Evolutionary conservation across 768 basidiomycete genomes (phyloP).

Genomic region (Sporobolomyces pararoseus): DNA sequence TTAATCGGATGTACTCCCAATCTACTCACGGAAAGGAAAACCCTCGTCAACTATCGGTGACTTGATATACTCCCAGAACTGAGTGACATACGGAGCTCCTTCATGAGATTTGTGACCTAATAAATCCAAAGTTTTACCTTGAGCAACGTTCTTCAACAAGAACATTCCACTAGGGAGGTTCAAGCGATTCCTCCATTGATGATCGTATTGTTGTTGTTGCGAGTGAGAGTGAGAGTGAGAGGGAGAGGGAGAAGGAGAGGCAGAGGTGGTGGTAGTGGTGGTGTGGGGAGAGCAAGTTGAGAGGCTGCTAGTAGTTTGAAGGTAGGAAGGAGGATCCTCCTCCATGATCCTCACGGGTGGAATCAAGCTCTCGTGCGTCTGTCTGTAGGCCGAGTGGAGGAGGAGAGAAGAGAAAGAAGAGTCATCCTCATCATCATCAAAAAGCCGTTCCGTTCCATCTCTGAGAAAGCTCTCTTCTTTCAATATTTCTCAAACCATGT

Average conservation of each 20-base stretch:
- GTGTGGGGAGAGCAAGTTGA: neutral
- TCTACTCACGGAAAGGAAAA: neutral
- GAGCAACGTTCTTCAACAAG: constrained; percentile 26
- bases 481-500: constrained; percentile 5
- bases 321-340: neutral
- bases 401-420: too few species aligned
- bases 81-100: neutral
- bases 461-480: neutral
- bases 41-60: neutral
- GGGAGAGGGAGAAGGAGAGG: neutral
- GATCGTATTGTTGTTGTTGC: neutral
- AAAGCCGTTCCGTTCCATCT: neutral
- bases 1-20: constrained; percentile 36
- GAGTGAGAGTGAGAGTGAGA: neutral
- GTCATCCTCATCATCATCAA: neutral
- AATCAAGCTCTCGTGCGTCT: too few species aligned
- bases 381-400: too few species aligned
- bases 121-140: constrained; percentile 32
- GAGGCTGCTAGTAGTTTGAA: neutral
- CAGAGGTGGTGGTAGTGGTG: neutral
- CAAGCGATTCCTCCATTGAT: constrained; percentile 3
- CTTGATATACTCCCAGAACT: neutral
- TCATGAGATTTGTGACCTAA: constrained; percentile 12
- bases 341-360: too few species aligned
- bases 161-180: constrained; percentile 26